Evolutionary conservation across 1,139 yeast genomes (phyloP).

Genomic region (Blastobotrys malaysiensis): DNA sequence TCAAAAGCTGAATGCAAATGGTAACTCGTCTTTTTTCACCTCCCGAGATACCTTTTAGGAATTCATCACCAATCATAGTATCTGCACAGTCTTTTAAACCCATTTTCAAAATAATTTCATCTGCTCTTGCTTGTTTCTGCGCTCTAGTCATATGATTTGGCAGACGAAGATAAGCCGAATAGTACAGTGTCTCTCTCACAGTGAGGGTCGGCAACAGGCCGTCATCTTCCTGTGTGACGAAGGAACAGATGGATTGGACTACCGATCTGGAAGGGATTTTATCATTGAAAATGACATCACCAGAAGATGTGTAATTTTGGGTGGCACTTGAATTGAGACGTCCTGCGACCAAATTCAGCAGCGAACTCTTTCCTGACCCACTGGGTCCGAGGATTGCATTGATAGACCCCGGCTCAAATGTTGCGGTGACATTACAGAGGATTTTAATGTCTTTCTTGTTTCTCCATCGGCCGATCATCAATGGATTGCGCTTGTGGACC

Average conservation of each 20-base stretch:
- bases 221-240: conserved; percentile 77
- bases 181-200: conserved; percentile 67
- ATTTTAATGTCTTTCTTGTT: conserved; percentile 27
- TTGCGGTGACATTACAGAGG: conserved; percentile 49
- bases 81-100: conserved; percentile 78
- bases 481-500: conserved; percentile 10
- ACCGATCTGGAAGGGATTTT: conserved; percentile 40
- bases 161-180: conserved; percentile 65
- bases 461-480: neutral
- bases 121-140: conserved; percentile 39
- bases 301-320: conserved; percentile 38
- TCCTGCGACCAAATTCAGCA: conserved; percentile 61
- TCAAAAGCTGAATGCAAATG: conserved; percentile 70
- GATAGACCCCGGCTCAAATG: conserved; percentile 57
- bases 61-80: conserved; percentile 66
- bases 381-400: conserved; percentile 89
- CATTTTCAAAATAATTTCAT: conserved; percentile 55
- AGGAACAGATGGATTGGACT: conserved; percentile 53
- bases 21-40: conserved; percentile 83
- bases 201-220: conserved; percentile 65
- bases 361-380: conserved; percentile 79
- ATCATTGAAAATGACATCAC: conserved; percentile 42
- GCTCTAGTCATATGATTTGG: conserved; percentile 26
- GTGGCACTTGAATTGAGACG: conserved; percentile 49
- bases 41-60: conserved; percentile 74